Base-by-base conservation (phyloP, 2,329 filamentous ascomycete genomes). In the Aspergillus unguis region DNA sequence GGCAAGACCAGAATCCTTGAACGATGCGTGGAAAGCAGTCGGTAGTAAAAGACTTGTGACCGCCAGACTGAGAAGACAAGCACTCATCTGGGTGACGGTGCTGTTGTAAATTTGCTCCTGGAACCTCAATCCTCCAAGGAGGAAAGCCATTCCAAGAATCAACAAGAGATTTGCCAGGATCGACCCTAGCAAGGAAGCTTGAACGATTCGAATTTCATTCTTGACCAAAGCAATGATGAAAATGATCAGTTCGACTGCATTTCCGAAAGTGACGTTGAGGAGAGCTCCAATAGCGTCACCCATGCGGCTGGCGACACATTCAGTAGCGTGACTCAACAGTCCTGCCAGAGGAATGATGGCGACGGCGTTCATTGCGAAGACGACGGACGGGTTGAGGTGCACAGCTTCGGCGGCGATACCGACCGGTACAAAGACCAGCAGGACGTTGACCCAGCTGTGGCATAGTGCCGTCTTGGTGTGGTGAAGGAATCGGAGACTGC, bases 31-130 rank as follows among this genome's bases (percentile, higher is more conserved):
- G 69, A 96, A 96, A 4, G 92, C 92, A 32, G 92, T 96, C 1
- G 92, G 91, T 9, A 96, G 75, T 27, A 96, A 81, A 25, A 96
- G 78, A 76, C 91, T 96, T 73, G 90, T 92, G 55, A 95, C 92
- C 66, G 88, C 92, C 71, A 96, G 73, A 77, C 90, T 95, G 61
- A 96, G 82, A 62, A 96, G 79, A 74, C 90, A 95, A 47, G 92
- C 92, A 68, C 90, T 96, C 90, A 96, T 96, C 70, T 96, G 91
- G 1, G 91, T 96, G 53, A 96, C 90, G 25, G 90, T 96, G 73
- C 85, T 94, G 74, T 96, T 96, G 75, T 96, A 96, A 57, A 96
- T 86, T 77, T 96, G 92, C 75, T 96, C 92, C 68, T 88, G 86
- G 71, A 85, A 96, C 57, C 90, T 85, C 50, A 96, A 76, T 58